phyloP scores from a whole-genome alignment of 306 rosid genomes.

The Abrus pulchellus region DNA sequence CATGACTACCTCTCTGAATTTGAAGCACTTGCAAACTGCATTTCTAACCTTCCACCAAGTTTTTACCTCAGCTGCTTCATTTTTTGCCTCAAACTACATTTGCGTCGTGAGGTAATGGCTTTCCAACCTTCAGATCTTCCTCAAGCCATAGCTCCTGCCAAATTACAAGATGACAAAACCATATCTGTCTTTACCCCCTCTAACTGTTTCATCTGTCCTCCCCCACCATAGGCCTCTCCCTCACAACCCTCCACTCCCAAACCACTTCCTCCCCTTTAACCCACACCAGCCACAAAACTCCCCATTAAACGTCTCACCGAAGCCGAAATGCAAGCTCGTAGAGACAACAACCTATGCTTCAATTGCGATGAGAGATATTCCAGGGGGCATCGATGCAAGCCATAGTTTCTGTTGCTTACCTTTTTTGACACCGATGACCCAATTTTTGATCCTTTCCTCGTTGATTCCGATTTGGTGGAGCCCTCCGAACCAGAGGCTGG shows the following conservation, averaged over 20 bases:
- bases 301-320: not conserved
- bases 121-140: not conserved
- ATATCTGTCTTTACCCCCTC: not conserved
- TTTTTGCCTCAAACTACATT: too few species aligned
- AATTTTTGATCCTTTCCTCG: too few species aligned
- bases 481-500: too few species aligned
- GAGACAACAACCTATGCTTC: not conserved
- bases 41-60: not conserved
- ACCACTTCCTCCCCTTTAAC: not conserved
- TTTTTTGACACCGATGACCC: not conserved
- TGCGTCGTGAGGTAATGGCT: too few species aligned
- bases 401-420: not conserved
- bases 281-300: not conserved
- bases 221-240: not conserved
- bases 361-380: not conserved
- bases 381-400: not conserved
- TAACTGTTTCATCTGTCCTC: too few species aligned
- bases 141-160: not conserved
- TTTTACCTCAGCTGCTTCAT: not conserved
- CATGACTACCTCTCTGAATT: not conserved
- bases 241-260: not conserved
- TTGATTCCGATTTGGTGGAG: too few species aligned
- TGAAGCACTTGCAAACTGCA: not conserved
- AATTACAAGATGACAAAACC: not conserved
- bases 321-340: not conserved